Percentiles rank a stretch among this genome's conserved stretches.
Conservation (phyloP, 2,329 filamentous ascomycete genomes). For the Magnaporthiopsis rhizophila region DNA sequence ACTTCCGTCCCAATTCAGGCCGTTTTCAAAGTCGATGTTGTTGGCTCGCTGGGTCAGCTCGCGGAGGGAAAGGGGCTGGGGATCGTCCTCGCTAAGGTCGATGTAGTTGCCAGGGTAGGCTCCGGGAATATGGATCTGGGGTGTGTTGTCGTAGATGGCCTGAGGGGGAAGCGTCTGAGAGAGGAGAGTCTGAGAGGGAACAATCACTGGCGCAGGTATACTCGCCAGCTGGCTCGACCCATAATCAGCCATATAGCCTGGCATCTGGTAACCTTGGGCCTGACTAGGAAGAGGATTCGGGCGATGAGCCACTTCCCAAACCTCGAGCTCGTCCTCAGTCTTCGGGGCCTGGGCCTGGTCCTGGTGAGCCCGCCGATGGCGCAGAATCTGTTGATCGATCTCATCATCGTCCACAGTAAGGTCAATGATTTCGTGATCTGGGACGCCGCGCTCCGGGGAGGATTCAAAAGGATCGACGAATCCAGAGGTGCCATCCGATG, state of each 20-base stretch:
- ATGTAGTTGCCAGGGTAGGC: not conserved
- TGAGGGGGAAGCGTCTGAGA: not conserved
- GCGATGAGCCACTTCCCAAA: not conserved
- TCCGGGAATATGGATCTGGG: not conserved
- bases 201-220: not conserved
- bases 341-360: not conserved
- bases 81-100: not conserved
- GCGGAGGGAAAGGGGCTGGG: not conserved
- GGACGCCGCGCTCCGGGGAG: not conserved
- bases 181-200: not conserved
- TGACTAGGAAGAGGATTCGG: not conserved
- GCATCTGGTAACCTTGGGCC: not conserved
- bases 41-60: not conserved
- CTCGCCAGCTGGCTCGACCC: not conserved
- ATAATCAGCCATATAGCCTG: not conserved
- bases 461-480: constrained; percentile 7
- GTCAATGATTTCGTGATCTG: constrained; percentile 15
- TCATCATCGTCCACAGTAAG: constrained; percentile 18
- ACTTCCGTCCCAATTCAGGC: constrained; percentile 28
- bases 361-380: not conserved
- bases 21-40: constrained; percentile 23
- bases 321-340: not conserved
- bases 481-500: not conserved
- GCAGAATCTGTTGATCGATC: not conserved
- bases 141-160: not conserved